Evolutionary conservation across 2,329 filamentous ascomycete species (phyloP).

Genomic region (Clarireedia hainanense): DNA sequence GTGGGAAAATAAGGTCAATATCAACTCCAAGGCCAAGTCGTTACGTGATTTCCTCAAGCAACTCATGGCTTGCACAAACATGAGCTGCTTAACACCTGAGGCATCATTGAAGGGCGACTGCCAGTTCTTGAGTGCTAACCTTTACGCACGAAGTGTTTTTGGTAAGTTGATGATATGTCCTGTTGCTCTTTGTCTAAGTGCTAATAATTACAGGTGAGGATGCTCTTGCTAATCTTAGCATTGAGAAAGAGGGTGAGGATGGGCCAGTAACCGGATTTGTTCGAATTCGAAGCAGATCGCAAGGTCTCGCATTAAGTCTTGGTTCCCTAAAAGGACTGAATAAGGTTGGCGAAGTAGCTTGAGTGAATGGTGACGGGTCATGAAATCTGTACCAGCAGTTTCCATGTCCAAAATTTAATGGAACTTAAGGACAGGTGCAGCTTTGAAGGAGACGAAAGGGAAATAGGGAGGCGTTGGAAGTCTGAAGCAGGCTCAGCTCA

Average conservation of each 20-base stretch:
- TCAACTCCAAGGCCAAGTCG: constrained; percentile 92
- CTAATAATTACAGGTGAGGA: constrained; percentile 69
- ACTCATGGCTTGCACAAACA: constrained; percentile 96
- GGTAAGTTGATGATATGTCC: constrained; percentile 54
- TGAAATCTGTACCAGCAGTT: constrained; percentile 4
- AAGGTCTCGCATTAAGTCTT: constrained; percentile 87
- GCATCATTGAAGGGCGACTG: constrained; percentile 95
- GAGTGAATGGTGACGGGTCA: constrained; percentile 10
- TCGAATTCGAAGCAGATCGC: constrained; percentile 92
- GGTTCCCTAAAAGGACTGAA: constrained; percentile 92
- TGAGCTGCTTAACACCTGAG: constrained; percentile 95
- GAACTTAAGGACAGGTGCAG: constrained; percentile 10
- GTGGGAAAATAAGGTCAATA: constrained; percentile 99
- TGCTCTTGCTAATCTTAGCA: constrained; percentile 91
- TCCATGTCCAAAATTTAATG: constrained; percentile 2
- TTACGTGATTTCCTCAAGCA: constrained; percentile 87
- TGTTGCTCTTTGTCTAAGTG: background rate
- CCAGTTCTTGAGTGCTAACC: constrained; percentile 92
- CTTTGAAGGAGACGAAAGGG: constrained; percentile 11
- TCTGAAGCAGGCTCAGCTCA: constrained; percentile 10
- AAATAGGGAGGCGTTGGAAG: constrained; percentile 6
- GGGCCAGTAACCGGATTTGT: constrained; percentile 96
- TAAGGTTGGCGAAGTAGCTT: constrained; percentile 50
- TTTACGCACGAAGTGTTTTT: constrained; percentile 95
- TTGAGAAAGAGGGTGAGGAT: constrained; percentile 93